phyloP scores from a whole-genome alignment of 1,284 basidiomycete genomes.

The Puccinia triticina region DNA sequence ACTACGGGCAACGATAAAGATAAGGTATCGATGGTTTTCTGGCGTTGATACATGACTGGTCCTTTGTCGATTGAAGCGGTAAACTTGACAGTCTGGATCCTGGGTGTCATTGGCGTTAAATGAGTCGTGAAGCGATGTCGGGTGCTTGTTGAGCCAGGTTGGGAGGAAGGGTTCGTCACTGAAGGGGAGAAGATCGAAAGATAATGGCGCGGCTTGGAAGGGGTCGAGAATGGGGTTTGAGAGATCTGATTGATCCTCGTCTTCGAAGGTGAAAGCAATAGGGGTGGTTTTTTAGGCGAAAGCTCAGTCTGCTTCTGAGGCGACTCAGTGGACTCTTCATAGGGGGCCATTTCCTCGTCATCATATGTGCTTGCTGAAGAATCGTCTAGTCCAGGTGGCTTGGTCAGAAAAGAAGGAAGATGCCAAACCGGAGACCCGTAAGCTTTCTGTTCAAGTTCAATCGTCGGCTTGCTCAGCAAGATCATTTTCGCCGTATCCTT shows the following conservation, averaged over 20 bases:
- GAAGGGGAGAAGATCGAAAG: constrained; percentile 33
- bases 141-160: constrained; percentile 5
- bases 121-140: constrained; percentile 23
- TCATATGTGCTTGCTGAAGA: neutral
- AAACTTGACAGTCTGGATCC: constrained; percentile 8
- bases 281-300: constrained; percentile 7
- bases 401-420: constrained; percentile 21
- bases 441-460: constrained; percentile 40
- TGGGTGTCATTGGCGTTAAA: constrained; percentile 14
- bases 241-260: constrained; percentile 27
- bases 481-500: constrained; percentile 41
- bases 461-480: constrained; percentile 21
- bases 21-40: constrained; percentile 35
- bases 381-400: constrained; percentile 8
- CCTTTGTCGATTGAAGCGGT: neutral
- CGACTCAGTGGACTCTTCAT: neutral
- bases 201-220: constrained; percentile 42
- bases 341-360: neutral
- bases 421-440: constrained; percentile 33
- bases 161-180: neutral
- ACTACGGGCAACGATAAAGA: constrained; percentile 33
- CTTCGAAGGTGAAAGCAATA: constrained; percentile 29
- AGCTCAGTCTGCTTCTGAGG: neutral
- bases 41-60: constrained; percentile 27
- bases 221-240: constrained; percentile 37